Conservation (phyloP, 441 rosid species). For the Gossypium laxum region DNA sequence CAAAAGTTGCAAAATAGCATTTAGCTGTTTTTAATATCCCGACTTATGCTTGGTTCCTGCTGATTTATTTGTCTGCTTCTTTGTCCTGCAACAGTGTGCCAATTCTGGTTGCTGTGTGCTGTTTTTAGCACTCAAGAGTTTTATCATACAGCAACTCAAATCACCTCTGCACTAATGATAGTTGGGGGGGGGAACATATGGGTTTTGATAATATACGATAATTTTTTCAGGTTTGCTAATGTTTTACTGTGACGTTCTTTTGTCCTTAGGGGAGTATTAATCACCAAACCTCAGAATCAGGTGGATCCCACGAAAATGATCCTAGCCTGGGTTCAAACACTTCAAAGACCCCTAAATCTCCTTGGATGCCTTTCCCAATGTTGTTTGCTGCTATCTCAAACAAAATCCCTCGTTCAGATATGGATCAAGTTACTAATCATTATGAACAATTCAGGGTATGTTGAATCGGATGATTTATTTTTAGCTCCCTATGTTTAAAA, state of each 20-base stretch:
- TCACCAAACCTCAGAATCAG: constrained; percentile 25
- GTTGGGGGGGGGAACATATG: background rate
- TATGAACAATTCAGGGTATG: constrained; percentile 66
- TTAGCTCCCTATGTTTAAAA: background rate
- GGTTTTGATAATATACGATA: background rate
- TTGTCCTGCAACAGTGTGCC: background rate
- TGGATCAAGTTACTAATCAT: constrained; percentile 41
- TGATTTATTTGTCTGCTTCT: background rate
- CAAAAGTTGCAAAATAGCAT: background rate
- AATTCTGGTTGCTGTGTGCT: background rate
- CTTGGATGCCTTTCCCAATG: constrained; percentile 86
- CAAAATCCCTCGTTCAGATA: constrained; percentile 45
- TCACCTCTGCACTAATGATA: background rate
- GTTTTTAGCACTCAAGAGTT: background rate
- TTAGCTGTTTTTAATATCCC: background rate
- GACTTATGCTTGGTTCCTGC: background rate
- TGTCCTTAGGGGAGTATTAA: constrained; percentile 26
- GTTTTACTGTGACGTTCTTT: constrained; percentile 8
- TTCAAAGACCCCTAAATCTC: constrained; percentile 61
- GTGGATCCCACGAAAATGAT: constrained; percentile 35
- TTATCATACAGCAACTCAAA: background rate
- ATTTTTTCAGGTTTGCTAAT: background rate
- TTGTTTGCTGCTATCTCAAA: constrained; percentile 70
- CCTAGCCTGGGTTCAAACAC: constrained; percentile 50
- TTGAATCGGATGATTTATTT: background rate